Conservation (phyloP, 1,284 basidiomycete genomes). For the Retiboletus flavoniger region DNA sequence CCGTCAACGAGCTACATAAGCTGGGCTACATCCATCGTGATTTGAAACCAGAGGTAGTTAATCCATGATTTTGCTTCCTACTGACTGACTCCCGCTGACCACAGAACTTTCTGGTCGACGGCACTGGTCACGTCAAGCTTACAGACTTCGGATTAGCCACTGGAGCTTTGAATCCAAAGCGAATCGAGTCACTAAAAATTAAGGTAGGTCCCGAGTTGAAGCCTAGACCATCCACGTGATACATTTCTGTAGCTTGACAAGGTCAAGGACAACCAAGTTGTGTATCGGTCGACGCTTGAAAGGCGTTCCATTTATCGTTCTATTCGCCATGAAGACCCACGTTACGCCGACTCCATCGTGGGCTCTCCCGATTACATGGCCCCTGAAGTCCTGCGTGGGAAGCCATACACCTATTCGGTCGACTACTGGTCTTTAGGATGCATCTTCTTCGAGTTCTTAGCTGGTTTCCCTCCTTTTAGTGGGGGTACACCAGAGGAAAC, state of each 20-base stretch:
- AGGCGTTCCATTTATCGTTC: constrained; percentile 93
- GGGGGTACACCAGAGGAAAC: constrained; percentile 96
- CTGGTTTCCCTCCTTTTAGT: constrained; percentile 97
- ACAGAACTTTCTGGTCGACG: constrained; percentile 96
- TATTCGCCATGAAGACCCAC: constrained; percentile 86
- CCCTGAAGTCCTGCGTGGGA: constrained; percentile 90
- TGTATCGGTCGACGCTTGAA: constrained; percentile 93
- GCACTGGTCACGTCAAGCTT: constrained; percentile 94
- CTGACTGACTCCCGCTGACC: neutral
- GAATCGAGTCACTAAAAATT: constrained; percentile 92
- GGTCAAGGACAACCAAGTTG: constrained; percentile 90
- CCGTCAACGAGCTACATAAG: constrained; percentile 89
- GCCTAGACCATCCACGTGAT: neutral
- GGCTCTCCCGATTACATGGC: constrained; percentile 98
- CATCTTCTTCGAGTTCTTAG: constrained; percentile 97
- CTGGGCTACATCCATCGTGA: constrained; percentile 97
- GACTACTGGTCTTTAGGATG: constrained; percentile 99
- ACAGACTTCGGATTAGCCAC: constrained; percentile 99
- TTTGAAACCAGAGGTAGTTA: constrained; percentile 87
- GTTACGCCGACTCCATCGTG: constrained; percentile 97
- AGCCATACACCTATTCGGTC: constrained; percentile 93
- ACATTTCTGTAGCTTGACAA: constrained; percentile 73
- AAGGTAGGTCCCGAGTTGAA: constrained; percentile 54
- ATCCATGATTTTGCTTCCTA: neutral
- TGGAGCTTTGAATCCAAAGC: constrained; percentile 91